phyloP scores from a whole-genome alignment of 345 rosid species.

The Excoecaria agallocha region DNA sequence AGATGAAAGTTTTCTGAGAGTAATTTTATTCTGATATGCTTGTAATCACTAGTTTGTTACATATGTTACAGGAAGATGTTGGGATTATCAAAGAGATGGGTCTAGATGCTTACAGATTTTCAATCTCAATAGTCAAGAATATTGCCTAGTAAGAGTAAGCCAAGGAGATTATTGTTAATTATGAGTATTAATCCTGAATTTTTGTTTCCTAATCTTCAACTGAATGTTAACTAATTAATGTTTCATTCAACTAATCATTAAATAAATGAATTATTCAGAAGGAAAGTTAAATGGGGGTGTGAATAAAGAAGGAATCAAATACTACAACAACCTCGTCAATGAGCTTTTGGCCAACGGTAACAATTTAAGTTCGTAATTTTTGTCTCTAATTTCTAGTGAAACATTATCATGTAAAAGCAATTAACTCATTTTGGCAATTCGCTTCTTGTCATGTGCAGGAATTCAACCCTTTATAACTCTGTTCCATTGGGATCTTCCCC shows the following conservation, averaged over 20 bases:
- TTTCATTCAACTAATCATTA: too few relatives aligned
- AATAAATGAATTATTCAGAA: too few relatives aligned
- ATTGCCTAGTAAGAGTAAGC: conserved; percentile 19
- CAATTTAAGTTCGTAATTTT: background rate
- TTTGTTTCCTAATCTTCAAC: too few relatives aligned
- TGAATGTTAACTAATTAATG: too few relatives aligned
- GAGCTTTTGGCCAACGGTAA: conserved; percentile 28
- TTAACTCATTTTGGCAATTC: background rate
- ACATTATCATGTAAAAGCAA: background rate
- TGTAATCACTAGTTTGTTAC: background rate
- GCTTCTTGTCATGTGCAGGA: conserved; percentile 33
- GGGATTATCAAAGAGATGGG: conserved; percentile 24
- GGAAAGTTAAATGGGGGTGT: too few relatives aligned
- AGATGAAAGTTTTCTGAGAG: too few relatives aligned
- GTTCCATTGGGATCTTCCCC: conserved; percentile 95
- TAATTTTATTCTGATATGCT: background rate
- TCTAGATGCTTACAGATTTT: conserved; percentile 27
- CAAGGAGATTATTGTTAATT: background rate
- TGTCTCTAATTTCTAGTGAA: background rate
- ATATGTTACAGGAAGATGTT: conserved; percentile 22
- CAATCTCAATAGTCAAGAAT: conserved; percentile 30
- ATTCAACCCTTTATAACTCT: conserved; percentile 67
- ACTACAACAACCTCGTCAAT: conserved; percentile 27
- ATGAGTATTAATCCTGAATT: too few relatives aligned
- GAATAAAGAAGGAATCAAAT: background rate